Base-by-base conservation (phyloP, 2,329 filamentous ascomycete species). In the Penicillium sp. region DNA sequence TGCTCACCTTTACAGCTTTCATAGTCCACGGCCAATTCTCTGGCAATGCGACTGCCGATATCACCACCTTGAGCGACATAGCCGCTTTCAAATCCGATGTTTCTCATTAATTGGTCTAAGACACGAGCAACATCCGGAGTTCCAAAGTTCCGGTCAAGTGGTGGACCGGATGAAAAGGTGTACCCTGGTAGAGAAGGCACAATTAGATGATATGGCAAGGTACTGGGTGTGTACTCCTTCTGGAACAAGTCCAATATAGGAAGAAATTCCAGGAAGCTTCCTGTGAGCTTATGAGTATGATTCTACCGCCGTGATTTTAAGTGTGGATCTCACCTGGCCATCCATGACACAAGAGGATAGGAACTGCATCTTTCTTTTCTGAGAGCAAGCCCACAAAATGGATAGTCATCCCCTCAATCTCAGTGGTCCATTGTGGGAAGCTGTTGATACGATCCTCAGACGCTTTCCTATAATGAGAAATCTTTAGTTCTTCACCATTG, bases 371-470 rank as follows among this genome's bases (percentile, higher is more conserved):
- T 5, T 69, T 51, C 14, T 75, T 78, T 52, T 74, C 61, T 0
- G 80, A 83, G 59, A 82, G 82, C 0, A 83, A 69, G 2, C 78
- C 81, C 0, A 75, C 66, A 61, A 83, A 83, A 64, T 83, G 81
- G 45, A 83, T 69, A 1, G 68, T 63, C 46, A 78, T 50, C 25
- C 80, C 77, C 11, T 74, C 71, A 50, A 84, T 72, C 0, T 70
- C 60, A 0, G 74, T 69, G 2, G 70, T 80, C 71, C 78, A 85
- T 58, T 84, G 81, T 2, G 81, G 81, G 45, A 81, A 80, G 13
- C 70, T 74, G 63, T 84, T 84, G 62, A 83, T 78, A 16, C 75
- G 71, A 42, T 74, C 64, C 62, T 77, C 71, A 3, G 71, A 68
- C 53, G 72, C 64, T 67, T 69, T 63, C 61, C 71, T 71, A 21